Evolutionary conservation across 495 filamentous ascomycete species (phyloP).

Genomic region (Penicillium coffeae): DNA sequence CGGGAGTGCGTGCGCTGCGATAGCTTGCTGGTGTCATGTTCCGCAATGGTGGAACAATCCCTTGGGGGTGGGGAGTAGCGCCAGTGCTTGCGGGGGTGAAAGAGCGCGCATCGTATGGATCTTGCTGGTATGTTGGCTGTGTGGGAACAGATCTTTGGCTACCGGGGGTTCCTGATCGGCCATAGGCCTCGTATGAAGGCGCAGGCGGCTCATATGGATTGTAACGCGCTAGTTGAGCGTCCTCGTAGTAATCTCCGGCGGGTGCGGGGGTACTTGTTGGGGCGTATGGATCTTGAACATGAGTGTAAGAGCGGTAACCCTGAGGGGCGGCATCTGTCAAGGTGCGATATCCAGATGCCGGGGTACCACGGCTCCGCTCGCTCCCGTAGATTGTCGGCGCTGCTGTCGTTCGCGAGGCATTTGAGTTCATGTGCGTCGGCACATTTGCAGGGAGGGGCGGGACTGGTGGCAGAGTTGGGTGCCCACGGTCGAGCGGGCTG

Average conservation of each 20-base stretch:
- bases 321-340: constrained; percentile 11
- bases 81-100: constrained; percentile 5
- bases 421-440: constrained; percentile 7
- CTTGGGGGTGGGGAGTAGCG: constrained; percentile 4
- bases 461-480: constrained; percentile 17
- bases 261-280: constrained; percentile 1
- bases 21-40: constrained; percentile 23
- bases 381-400: constrained; percentile 7
- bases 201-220: not conserved
- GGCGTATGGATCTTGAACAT: constrained; percentile 15
- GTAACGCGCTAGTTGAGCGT: not conserved
- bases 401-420: constrained; percentile 10
- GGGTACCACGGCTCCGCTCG: constrained; percentile 1
- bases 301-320: constrained; percentile 10
- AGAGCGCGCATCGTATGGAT: not conserved
- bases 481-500: constrained; percentile 19
- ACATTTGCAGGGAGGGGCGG: constrained; percentile 18
- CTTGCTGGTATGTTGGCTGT: constrained; percentile 1
- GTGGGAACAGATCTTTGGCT: not conserved
- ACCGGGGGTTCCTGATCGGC: not conserved
- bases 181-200: constrained; percentile 1
- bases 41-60: constrained; percentile 2
- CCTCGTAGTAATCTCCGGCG: constrained; percentile 6
- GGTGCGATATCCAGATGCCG: constrained; percentile 12
- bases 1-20: constrained; percentile 9